Conservation (phyloP, 768 basidiomycete genomes). For the Chalciporus pseudorubinellus region DNA sequence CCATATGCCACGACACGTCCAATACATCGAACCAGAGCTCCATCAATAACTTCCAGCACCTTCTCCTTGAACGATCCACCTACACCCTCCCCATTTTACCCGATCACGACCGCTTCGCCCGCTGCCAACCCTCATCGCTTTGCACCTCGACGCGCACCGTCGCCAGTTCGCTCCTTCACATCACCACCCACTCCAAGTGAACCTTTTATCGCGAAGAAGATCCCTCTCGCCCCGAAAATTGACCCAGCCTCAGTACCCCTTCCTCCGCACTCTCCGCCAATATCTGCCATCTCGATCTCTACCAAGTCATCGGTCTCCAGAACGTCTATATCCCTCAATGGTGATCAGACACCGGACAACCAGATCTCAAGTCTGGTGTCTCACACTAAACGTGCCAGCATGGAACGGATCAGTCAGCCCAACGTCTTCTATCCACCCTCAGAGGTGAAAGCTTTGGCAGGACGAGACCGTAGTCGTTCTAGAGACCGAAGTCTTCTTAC, state of each 20-base stretch:
- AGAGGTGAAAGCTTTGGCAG: constrained; percentile 10
- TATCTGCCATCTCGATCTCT: constrained; percentile 72
- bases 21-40: constrained; percentile 26
- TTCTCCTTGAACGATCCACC: constrained; percentile 27
- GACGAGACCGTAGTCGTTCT: constrained; percentile 22
- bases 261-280: constrained; percentile 68
- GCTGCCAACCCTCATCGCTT: constrained; percentile 62
- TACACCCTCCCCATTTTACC: constrained; percentile 40
- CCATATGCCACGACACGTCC: constrained; percentile 32
- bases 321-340: constrained; percentile 44
- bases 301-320: constrained; percentile 67
- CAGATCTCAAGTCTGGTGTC: constrained; percentile 43
- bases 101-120: constrained; percentile 54
- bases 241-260: constrained; percentile 60
- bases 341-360: constrained; percentile 38
- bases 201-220: constrained; percentile 13
- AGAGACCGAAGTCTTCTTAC: constrained; percentile 12
- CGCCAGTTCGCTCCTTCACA: constrained; percentile 34
- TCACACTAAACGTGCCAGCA: constrained; percentile 38
- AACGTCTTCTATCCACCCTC: constrained; percentile 12
- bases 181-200: constrained; percentile 28
- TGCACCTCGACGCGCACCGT: constrained; percentile 34
- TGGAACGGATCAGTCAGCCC: constrained; percentile 17
- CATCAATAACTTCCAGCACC: constrained; percentile 28
- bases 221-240: constrained; percentile 33